These are phyloP conservation scores for Ceratopteris richardii DNA, from an alignment of 75 land plant genomes.

Conservation along the genomic window DNA sequence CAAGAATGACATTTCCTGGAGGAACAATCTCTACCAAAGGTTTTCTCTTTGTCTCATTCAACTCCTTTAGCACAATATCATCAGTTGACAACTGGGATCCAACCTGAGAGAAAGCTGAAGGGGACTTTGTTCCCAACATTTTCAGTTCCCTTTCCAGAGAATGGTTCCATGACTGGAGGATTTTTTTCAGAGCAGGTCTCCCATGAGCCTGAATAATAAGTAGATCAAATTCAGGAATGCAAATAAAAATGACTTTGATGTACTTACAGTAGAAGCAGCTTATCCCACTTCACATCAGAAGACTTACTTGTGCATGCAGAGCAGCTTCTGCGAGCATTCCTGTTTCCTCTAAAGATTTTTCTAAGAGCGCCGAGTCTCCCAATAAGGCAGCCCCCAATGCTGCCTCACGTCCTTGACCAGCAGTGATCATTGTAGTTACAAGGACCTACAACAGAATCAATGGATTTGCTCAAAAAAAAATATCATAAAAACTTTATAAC, in stretches of 20 bases:
- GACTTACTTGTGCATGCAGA: slow-evolving; percentile 94
- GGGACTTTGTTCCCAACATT: slow-evolving; percentile 27
- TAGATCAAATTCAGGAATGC: too few relatives aligned
- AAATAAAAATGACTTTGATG: too few relatives aligned
- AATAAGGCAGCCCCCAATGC: slow-evolving; percentile 93
- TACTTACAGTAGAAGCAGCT: too few relatives aligned
- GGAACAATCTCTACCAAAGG: slow-evolving; percentile 89
- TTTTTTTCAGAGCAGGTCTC: slow-evolving; percentile 61
- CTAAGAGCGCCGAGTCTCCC: slow-evolving; percentile 88
- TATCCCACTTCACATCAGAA: too few relatives aligned
- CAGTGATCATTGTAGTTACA: slow-evolving; percentile 65
- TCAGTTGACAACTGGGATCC: slow-evolving; percentile 53
- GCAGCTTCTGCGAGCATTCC: slow-evolving; percentile 97
- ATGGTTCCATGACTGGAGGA: slow-evolving; percentile 84
- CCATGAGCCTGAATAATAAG: slow-evolving; percentile 73
- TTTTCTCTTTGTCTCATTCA: slow-evolving; percentile 54
- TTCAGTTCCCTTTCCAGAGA: slow-evolving; percentile 73
- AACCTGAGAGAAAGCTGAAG: slow-evolving; percentile 35
- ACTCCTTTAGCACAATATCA: slow-evolving; percentile 56
- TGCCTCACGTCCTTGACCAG: slow-evolving; percentile 91
- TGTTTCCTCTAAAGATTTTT: slow-evolving; percentile 97
- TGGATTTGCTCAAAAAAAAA: too few relatives aligned
- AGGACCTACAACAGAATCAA: slow-evolving; percentile 67
- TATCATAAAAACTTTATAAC: too few relatives aligned
- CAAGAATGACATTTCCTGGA: slow-evolving; percentile 68